Evolutionary conservation across 768 basidiomycete genomes (phyloP), one percentile per base, ranked within the genome.

Genomic region (Mycena leptocephala): DNA sequence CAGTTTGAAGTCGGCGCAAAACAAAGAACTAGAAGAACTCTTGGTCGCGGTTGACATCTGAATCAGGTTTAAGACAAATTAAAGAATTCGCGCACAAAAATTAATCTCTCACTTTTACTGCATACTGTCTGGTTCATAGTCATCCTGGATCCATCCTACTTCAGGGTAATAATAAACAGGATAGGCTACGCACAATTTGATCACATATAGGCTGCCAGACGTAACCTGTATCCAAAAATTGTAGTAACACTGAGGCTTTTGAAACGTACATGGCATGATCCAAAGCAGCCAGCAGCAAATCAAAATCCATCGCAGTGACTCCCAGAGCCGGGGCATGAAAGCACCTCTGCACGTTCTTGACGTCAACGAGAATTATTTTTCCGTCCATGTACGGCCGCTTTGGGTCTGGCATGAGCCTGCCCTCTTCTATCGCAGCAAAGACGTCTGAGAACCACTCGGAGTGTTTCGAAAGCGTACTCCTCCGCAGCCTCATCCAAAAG

Each of bases 401-500:
- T 1, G 75, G 46, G 48, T 68, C 65, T 48, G 72, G 22, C n/a
- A 26, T 13, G 41, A 73, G 35, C 20, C 56, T 41, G 24, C 72
- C 55, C 26, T 66, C 51, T 9, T 66, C 72, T 33, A 73, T 73
- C 18, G 59, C 70, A 58, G 75, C 72, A 14, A 83, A 74, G 4
- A 58, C 51, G 0, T 78, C 64, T 1, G 80, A 78, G 55, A 89
- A 89, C 79, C 83, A 88, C 10, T 64, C 72, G 5, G 85, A 85
- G 16, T 84, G 76, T 39, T 73, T 78, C 16, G 79, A 72, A 7
- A 89, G 82, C n/a, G 79, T 81, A 64, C 84, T 85, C 22, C 83
- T 79, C n/a, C 87, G 84, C 20, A 89, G 74, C 24, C 79, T 81
- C 78, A 87, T 88, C 39, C 84, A 79, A 5, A 80, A 82, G 24